phyloP scores from a whole-genome alignment of 352 stramenopile genomes.

The Globisporangium paddicum region DNA sequence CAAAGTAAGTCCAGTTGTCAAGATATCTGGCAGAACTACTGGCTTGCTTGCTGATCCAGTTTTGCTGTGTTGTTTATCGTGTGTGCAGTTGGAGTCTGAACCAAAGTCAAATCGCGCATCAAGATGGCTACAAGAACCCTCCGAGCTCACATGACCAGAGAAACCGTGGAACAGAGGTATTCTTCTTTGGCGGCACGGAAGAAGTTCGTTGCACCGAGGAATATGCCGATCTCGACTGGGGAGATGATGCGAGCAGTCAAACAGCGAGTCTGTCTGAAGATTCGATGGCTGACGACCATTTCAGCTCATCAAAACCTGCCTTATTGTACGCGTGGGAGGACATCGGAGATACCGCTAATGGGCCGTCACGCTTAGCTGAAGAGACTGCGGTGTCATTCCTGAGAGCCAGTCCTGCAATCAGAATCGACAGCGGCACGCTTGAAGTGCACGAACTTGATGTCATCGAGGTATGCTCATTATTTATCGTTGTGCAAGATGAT shows the following conservation, averaged over 20 bases:
- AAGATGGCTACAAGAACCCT: not conserved
- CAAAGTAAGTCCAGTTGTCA: conserved; percentile 3
- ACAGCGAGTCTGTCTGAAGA: conserved; percentile 11
- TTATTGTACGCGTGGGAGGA: conserved; percentile 36
- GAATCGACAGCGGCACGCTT: conserved; percentile 10
- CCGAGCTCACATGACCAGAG: not conserved
- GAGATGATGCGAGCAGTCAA: conserved; percentile 16
- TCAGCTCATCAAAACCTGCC: not conserved
- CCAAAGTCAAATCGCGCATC: not conserved
- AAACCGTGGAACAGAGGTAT: conserved; percentile 20
- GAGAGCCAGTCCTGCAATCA: conserved; percentile 11
- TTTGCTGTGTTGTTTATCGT: not conserved
- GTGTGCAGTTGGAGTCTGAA: not conserved
- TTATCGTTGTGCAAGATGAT: not conserved
- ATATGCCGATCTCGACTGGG: not conserved
- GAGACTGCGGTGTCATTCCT: conserved; percentile 12
- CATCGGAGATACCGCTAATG: conserved; percentile 22
- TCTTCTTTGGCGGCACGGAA: conserved; percentile 37
- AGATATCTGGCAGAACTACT: not conserved
- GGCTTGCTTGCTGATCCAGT: not conserved
- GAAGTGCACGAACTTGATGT: conserved; percentile 55
- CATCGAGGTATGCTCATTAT: conserved; percentile 32
- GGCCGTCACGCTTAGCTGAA: conserved; percentile 1
- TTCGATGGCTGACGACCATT: not conserved
- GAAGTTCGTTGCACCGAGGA: conserved; percentile 14